These are phyloP conservation scores for Rubia peregrina DNA, from an alignment of 305 asterid genomes.

Conservation along the genomic window DNA sequence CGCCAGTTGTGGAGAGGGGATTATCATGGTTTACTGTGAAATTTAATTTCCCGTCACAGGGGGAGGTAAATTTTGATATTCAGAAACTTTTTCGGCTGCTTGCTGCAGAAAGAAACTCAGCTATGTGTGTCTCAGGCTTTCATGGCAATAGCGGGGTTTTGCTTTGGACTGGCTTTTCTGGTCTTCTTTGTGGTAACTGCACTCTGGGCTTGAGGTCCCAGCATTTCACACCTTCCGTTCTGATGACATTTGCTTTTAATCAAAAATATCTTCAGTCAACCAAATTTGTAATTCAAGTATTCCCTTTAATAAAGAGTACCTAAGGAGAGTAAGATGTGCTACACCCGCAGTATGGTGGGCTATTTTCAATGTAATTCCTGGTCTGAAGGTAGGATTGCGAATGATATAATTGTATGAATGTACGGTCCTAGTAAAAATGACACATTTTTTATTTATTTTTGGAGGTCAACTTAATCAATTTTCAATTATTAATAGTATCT, in stretches of 20 bases:
- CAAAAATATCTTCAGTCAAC: background rate
- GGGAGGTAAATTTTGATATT: constrained; percentile 36
- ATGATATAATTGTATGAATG: too few species aligned
- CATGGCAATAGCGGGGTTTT: constrained; percentile 48
- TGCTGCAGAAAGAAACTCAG: background rate
- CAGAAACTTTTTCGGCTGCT: background rate
- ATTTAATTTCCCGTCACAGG: constrained; percentile 62
- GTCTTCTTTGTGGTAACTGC: constrained; percentile 56
- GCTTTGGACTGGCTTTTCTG: constrained; percentile 69
- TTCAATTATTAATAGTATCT: too few species aligned
- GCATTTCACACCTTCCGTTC: background rate
- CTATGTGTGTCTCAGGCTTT: constrained; percentile 52
- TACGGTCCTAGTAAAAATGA: too few species aligned
- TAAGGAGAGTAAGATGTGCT: too few species aligned
- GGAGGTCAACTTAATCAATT: too few species aligned
- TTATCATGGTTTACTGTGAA: constrained; percentile 73
- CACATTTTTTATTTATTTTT: too few species aligned
- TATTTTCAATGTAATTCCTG: too few species aligned
- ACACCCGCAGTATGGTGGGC: too few species aligned
- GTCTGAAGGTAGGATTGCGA: too few species aligned
- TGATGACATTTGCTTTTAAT: background rate
- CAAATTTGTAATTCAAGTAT: background rate
- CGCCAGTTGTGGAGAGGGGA: constrained; percentile 74
- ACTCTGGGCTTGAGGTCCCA: constrained; percentile 47
- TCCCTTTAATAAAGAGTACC: background rate